A percentile compares a stretch with the other conserved stretches of the same genome.
Conservation (phyloP, 805 yeast species). For the Ogataea trehaloabstinens region DNA sequence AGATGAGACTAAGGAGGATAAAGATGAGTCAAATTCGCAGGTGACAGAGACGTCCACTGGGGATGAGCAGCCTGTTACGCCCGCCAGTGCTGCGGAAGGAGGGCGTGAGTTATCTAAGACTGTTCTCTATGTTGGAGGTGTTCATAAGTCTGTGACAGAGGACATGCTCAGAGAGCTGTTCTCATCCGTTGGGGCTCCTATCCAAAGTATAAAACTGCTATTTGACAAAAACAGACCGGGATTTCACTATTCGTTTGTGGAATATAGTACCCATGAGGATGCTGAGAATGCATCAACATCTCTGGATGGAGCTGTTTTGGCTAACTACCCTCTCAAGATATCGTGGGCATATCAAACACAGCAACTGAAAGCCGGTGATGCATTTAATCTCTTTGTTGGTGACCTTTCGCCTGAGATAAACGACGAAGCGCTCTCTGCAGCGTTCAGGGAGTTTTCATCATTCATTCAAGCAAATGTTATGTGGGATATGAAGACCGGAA, state of each 20-base stretch:
- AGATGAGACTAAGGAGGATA: not conserved
- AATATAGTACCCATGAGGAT: constrained; percentile 53
- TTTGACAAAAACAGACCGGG: constrained; percentile 74
- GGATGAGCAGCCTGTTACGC: constrained; percentile 22
- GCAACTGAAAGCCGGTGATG: constrained; percentile 53
- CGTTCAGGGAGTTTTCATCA: constrained; percentile 58
- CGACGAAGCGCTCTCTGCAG: constrained; percentile 62
- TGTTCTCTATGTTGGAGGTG: constrained; percentile 74
- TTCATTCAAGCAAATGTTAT: constrained; percentile 84
- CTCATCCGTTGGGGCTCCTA: constrained; percentile 50
- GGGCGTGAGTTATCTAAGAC: constrained; percentile 77
- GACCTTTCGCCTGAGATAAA: constrained; percentile 80
- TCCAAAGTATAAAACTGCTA: constrained; percentile 65
- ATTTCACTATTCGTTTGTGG: constrained; percentile 81
- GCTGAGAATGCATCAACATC: constrained; percentile 64
- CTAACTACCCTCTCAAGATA: constrained; percentile 56
- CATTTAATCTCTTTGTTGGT: constrained; percentile 79
- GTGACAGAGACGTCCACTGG: not conserved
- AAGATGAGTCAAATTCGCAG: not conserved
- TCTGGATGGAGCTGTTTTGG: constrained; percentile 55
- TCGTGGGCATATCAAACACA: constrained; percentile 87
- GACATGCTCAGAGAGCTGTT: constrained; percentile 61
- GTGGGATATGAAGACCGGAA: constrained; percentile 96
- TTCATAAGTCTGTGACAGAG: constrained; percentile 65
- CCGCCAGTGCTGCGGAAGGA: constrained; percentile 75